phyloP scores from a whole-genome alignment of 805 yeast genomes.

The Saccharomycopsis fibuligera region DNA sequence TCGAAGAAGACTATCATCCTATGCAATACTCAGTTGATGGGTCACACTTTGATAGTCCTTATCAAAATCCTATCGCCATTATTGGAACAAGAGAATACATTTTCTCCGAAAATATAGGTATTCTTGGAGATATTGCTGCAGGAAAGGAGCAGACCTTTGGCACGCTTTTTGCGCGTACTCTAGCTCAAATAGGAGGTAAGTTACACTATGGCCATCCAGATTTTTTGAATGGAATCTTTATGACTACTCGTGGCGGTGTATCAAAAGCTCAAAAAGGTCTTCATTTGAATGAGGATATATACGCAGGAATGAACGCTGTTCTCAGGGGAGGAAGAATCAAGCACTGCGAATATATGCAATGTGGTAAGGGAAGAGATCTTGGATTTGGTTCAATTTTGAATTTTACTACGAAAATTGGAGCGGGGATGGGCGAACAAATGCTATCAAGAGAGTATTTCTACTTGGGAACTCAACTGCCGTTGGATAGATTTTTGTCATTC shows the following conservation, averaged over 20 bases:
- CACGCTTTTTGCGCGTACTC: conserved; percentile 73
- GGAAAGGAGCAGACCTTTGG: conserved; percentile 88
- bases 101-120: conserved; percentile 76
- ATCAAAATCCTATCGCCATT: conserved; percentile 64
- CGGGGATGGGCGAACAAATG: conserved; percentile 89
- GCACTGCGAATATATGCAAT: conserved; percentile 77
- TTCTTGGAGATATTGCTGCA: conserved; percentile 81
- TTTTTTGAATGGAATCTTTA: conserved; percentile 64
- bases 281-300: conserved; percentile 79
- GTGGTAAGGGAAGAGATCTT: conserved; percentile 83
- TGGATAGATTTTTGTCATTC: conserved; percentile 73
- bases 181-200: conserved; percentile 78
- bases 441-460: conserved; percentile 77
- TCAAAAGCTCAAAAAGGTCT: conserved; percentile 80
- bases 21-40: conserved; percentile 1
- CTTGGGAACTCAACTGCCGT: conserved; percentile 67
- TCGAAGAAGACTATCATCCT: conserved; percentile 45
- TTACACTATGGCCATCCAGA: conserved; percentile 87
- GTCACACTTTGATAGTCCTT: conserved; percentile 32
- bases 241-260: conserved; percentile 84
- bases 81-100: conserved; percentile 81
- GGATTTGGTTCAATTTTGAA: conserved; percentile 80
- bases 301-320: conserved; percentile 78
- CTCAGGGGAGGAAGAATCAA: conserved; percentile 78
- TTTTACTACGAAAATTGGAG: conserved; percentile 79